Evolutionary conservation across 1,284 basidiomycete species (phyloP), one percentile per base, ranked within the genome.

Genomic region (Ustilago xerochloae): DNA sequence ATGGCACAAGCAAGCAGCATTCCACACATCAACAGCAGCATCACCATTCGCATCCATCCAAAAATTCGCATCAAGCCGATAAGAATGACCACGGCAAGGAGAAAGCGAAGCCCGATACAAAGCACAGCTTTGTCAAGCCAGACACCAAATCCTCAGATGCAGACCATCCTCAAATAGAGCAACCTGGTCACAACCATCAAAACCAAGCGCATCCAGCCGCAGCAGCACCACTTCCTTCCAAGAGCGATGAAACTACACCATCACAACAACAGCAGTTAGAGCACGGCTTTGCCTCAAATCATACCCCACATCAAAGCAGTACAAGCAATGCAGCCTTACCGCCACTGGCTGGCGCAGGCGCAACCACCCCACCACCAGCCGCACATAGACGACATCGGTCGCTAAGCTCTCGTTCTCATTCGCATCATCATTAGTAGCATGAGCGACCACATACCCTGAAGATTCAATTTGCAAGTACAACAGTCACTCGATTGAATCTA

Each of bases 391-490:
- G 66, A 24, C 66, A 68, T 59, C 66, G 60, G 32, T 59, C 66
- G 15, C 47, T 63, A 15, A 63, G 60, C 0, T 68, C 66, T 26
- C 60, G 66, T 47, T 63, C 66, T 16, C 60, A 68, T 49, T 43
- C 41, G 20, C 64, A 68, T 45, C 55, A n/a, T n/a, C n/a, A n/a
- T n/a, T n/a, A n/a, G n/a, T n/a, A n/a, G n/a, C n/a, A n/a, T n/a
- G n/a, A 63, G 38, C 58, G 60, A 28, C 55, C 66, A 48, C 60
- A 68, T 63, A 63, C 56, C 66, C 41, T 35, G 41, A 63, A 58
- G 13, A 29, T 38, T 33, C 24, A 36, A 15, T 35, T 16, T n/a
- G n/a, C n/a, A n/a, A n/a, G n/a, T n/a, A n/a, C n/a, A n/a, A n/a
- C n/a, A n/a, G n/a, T n/a, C n/a, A 13, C 41, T 24, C 22, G 0